Conservation (phyloP, 495 filamentous ascomycete species). For the Xylaria bambusicola region DNA sequence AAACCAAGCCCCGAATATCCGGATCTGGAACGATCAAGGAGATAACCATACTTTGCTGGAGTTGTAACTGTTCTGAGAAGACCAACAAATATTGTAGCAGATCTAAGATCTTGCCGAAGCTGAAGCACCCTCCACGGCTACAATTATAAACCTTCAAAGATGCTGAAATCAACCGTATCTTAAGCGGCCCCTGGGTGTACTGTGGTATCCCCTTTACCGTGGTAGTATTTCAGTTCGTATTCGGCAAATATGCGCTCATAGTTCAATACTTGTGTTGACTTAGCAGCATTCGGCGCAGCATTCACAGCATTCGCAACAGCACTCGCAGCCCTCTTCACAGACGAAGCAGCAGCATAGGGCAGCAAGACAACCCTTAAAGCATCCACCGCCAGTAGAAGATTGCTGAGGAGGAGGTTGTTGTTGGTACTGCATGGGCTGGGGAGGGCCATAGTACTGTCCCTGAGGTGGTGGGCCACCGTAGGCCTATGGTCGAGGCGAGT, state of each 20-base stretch:
- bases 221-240: background rate
- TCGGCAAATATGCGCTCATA: background rate
- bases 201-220: background rate
- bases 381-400: slow-evolving; percentile 53
- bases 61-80: background rate
- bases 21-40: background rate
- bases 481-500: slow-evolving; percentile 22
- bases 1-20: slow-evolving; percentile 10
- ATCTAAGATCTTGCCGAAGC: background rate
- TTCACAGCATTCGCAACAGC: slow-evolving; percentile 70
- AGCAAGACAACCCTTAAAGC: slow-evolving; percentile 66
- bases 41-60: background rate
- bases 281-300: slow-evolving; percentile 54
- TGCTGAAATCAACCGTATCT: background rate
- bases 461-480: slow-evolving; percentile 31
- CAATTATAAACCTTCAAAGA: background rate
- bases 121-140: background rate
- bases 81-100: background rate
- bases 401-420: slow-evolving; percentile 59
- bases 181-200: background rate
- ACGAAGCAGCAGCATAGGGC: slow-evolving; percentile 77
- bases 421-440: slow-evolving; percentile 58
- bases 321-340: slow-evolving; percentile 77
- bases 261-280: background rate
- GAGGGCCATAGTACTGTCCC: slow-evolving; percentile 29